phyloP scores from a whole-genome alignment of 257 asterid genomes.

The Solanum virginianum region DNA sequence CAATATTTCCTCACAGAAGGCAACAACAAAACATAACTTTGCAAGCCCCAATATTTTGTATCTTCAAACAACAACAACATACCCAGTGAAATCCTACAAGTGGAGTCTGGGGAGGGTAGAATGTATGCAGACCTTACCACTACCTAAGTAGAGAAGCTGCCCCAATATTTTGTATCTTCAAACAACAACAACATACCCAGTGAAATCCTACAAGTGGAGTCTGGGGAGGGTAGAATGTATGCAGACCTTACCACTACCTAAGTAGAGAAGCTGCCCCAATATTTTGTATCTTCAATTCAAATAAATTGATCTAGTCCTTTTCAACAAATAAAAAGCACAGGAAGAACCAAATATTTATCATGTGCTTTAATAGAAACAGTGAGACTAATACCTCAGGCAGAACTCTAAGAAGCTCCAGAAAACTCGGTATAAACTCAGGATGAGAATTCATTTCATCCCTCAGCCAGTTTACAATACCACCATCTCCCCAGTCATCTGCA shows the following conservation, averaged over 20 bases:
- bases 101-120: too few species aligned
- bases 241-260: too few species aligned
- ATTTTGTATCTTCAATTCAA: not conserved
- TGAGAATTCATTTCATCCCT: slow-evolving; percentile 83
- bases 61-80: too few species aligned
- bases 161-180: too few species aligned
- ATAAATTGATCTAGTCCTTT: not conserved
- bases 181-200: too few species aligned
- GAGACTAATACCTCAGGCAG: slow-evolving; percentile 75
- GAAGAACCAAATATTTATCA: not conserved
- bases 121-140: too few species aligned
- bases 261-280: too few species aligned
- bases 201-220: too few species aligned
- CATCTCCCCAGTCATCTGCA: slow-evolving; percentile 91
- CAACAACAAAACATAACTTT: not conserved
- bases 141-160: too few species aligned
- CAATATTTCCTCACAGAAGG: not conserved
- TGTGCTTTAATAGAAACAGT: not conserved
- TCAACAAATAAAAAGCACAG: not conserved
- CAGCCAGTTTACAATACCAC: slow-evolving; percentile 85
- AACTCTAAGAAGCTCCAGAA: slow-evolving; percentile 92
- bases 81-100: too few species aligned
- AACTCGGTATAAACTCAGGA: slow-evolving; percentile 85
- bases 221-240: too few species aligned
- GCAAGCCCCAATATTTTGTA: not conserved